Conservation (phyloP, 192 early-diverging fungal genomes). For the Backusella sp. region DNA sequence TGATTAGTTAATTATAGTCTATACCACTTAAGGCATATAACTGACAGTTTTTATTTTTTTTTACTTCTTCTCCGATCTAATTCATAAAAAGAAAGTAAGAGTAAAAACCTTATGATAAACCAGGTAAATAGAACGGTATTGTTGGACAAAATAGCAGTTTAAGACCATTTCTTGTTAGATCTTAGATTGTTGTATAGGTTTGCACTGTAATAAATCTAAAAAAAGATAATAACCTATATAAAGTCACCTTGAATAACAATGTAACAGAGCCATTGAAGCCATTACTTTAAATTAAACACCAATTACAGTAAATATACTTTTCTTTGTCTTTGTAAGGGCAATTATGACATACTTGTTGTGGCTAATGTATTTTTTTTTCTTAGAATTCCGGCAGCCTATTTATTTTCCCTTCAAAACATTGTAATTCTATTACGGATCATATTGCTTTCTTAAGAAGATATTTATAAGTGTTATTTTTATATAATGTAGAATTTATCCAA, state of each 20-base stretch:
- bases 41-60: neutral
- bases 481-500: neutral
- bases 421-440: neutral
- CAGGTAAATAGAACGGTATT: neutral
- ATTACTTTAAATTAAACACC: neutral
- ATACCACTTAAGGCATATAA: neutral
- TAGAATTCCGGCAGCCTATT: neutral
- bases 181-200: neutral
- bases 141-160: neutral
- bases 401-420: neutral
- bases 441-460: neutral
- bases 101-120: neutral
- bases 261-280: neutral
- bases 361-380: conserved; percentile 1
- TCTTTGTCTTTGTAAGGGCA: neutral
- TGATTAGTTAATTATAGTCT: neutral
- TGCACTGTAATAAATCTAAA: neutral
- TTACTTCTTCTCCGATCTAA: neutral
- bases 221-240: neutral
- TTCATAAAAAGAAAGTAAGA: neutral
- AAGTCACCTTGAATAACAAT: neutral
- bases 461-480: neutral
- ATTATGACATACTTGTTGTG: conserved; percentile 8
- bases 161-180: neutral
- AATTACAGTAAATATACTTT: neutral